A percentile compares a stretch with the other conserved stretches of the same genome.
Conservation (phyloP, 1,139 yeast species). For the Nakaseomyces glabratus region DNA sequence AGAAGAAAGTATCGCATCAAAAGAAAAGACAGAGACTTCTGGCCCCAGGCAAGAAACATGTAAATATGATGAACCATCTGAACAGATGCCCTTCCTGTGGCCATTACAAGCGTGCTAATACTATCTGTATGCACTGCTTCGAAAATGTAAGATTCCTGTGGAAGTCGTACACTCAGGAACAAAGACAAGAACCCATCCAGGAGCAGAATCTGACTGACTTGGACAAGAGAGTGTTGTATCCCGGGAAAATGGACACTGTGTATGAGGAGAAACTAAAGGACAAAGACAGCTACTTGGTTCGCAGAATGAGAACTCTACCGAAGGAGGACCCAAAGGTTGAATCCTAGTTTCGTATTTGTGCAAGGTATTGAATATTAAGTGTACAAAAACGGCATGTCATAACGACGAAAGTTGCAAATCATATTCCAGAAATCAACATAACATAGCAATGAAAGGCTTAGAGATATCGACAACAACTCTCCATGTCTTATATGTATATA, state of each 20-base stretch:
- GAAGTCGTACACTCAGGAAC: slow-evolving; percentile 34
- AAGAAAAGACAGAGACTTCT: slow-evolving; percentile 76
- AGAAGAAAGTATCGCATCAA: slow-evolving; percentile 81
- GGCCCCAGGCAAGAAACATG: slow-evolving; percentile 75
- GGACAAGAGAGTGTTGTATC: slow-evolving; percentile 63
- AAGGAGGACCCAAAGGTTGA: too few species aligned
- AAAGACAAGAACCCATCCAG: slow-evolving; percentile 26
- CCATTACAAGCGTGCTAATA: slow-evolving; percentile 77
- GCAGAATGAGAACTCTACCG: slow-evolving; percentile 48
- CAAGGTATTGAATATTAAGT: too few species aligned
- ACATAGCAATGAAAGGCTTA: too few species aligned
- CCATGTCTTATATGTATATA: too few species aligned
- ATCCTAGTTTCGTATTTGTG: too few species aligned
- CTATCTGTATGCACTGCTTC: slow-evolving; percentile 89
- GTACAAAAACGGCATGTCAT: too few species aligned
- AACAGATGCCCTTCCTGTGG: slow-evolving; percentile 96
- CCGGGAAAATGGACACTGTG: slow-evolving; percentile 57
- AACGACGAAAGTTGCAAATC: too few species aligned
- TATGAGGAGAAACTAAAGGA: slow-evolving; percentile 42
- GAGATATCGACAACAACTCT: too few species aligned
- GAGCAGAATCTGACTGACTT: slow-evolving; percentile 50
- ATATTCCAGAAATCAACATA: too few species aligned
- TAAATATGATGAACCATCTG: slow-evolving; percentile 63
- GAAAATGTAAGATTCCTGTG: slow-evolving; percentile 69
- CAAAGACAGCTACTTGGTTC: slow-evolving; percentile 57